These are phyloP conservation scores for Mycena alexandri DNA, from an alignment of 768 basidiomycete species.

Conservation along the genomic window DNA sequence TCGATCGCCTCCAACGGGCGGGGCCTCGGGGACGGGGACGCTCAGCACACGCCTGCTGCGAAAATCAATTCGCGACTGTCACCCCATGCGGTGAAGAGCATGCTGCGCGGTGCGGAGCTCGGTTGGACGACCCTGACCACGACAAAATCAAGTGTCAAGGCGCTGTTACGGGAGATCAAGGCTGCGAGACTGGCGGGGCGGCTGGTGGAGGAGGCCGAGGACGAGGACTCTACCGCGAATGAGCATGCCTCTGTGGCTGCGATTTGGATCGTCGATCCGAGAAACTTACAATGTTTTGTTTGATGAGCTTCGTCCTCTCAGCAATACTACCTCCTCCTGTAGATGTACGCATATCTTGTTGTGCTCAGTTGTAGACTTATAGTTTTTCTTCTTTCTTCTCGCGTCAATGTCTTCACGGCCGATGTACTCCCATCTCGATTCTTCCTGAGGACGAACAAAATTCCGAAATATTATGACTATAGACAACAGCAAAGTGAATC, in stretches of 20 bases:
- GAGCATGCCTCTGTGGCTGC: slow-evolving; percentile 48
- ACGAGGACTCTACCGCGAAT: neutral
- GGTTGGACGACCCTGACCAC: slow-evolving; percentile 91
- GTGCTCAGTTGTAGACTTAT: neutral
- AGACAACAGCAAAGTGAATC: no score
- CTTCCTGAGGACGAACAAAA: no score
- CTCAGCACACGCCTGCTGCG: slow-evolving; percentile 61
- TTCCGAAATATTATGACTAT: no score
- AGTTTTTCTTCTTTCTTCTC: slow-evolving; percentile 1
- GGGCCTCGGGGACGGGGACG: slow-evolving; percentile 25
- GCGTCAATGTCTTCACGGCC: no score
- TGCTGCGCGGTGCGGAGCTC: slow-evolving; percentile 74
- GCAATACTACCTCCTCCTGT: no score
- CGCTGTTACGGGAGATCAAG: slow-evolving; percentile 77
- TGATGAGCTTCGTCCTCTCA: slow-evolving; percentile 6
- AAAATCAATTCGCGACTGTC: slow-evolving; percentile 73
- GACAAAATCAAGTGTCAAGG: slow-evolving; percentile 83
- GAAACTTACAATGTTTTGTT: slow-evolving; percentile 65
- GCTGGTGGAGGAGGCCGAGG: slow-evolving; percentile 44
- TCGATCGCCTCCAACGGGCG: slow-evolving; percentile 7
- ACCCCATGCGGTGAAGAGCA: slow-evolving; percentile 80
- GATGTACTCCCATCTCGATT: no score
- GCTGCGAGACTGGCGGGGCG: slow-evolving; percentile 50
- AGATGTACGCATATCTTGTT: slow-evolving; percentile 5
- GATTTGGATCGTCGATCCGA: slow-evolving; percentile 84